A percentile compares a stretch with the other conserved stretches of the same genome.
These are phyloP conservation scores for Fusarium pseudonygamai DNA, from an alignment of 2,329 filamentous ascomycete genomes.

Conservation along the genomic window DNA sequence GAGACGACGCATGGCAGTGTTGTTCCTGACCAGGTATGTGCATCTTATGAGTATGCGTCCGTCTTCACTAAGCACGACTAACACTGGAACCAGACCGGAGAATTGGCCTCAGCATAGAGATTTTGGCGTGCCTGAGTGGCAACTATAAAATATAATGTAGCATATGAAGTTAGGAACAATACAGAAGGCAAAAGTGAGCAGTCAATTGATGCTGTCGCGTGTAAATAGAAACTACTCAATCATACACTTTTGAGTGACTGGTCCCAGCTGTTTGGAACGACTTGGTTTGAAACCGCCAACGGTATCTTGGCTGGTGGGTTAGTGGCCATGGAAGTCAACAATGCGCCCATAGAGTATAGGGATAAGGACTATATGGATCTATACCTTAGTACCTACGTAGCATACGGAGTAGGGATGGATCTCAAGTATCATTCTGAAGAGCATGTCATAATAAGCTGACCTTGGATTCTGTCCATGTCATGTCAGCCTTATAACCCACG, in stretches of 20 bases:
- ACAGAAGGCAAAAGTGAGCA: conserved; percentile 6
- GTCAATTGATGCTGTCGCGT: conserved; percentile 15
- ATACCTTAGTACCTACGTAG: too few relatives aligned
- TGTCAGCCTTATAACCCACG: background rate
- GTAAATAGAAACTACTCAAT: conserved; percentile 6
- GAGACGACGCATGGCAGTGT: conserved; percentile 51
- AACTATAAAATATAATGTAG: conserved; percentile 42
- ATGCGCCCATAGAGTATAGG: background rate
- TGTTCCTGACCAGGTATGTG: conserved; percentile 55
- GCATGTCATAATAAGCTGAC: background rate
- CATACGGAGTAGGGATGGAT: background rate
- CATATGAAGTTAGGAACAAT: background rate
- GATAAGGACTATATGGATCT: background rate
- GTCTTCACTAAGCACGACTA: conserved; percentile 4
- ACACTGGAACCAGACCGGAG: conserved; percentile 45
- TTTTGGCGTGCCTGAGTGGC: conserved; percentile 55
- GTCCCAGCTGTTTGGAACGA: background rate
- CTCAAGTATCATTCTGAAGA: background rate
- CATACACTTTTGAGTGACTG: conserved; percentile 4
- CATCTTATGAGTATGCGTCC: background rate
- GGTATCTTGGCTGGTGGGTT: background rate
- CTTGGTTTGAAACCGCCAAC: background rate
- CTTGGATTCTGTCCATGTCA: background rate
- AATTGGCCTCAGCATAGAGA: conserved; percentile 54
- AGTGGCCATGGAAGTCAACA: background rate